phyloP scores from a whole-genome alignment of 1,284 basidiomycete species.

The Porogramme epimiltina region DNA sequence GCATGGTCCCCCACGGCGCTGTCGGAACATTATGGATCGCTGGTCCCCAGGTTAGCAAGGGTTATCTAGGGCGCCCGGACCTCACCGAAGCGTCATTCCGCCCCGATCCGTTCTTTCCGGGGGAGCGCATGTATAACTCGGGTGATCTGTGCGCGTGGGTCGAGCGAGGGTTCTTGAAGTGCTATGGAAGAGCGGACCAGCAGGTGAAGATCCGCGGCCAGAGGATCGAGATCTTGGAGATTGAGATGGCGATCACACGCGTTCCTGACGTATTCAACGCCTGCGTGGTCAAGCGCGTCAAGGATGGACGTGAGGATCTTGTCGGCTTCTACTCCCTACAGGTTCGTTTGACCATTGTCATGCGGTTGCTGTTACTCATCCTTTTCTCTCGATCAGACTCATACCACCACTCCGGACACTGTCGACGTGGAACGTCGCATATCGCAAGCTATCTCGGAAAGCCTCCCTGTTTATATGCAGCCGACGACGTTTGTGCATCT shows the following conservation, averaged over 20 bases:
- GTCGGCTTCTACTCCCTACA: not conserved
- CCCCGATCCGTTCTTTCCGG: constrained; percentile 28
- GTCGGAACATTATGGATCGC: constrained; percentile 35
- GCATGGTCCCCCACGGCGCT: constrained; percentile 31
- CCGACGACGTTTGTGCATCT: not conserved
- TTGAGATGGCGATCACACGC: constrained; percentile 28
- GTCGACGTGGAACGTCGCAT: not conserved
- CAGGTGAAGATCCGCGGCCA: constrained; percentile 36
- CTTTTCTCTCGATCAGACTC: too few species aligned
- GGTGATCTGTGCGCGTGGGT: constrained; percentile 16
- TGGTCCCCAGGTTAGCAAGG: constrained; percentile 33
- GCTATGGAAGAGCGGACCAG: constrained; percentile 32
- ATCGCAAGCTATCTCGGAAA: not conserved
- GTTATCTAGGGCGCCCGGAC: constrained; percentile 33
- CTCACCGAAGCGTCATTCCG: constrained; percentile 28
- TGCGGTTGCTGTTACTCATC: too few species aligned
- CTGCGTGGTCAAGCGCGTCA: not conserved
- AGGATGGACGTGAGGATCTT: not conserved
- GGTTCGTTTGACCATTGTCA: not conserved
- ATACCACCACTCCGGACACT: too few species aligned
- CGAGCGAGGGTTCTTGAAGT: constrained; percentile 31
- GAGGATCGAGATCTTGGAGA: constrained; percentile 32
- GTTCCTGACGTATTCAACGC: not conserved
- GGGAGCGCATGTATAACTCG: constrained; percentile 17
- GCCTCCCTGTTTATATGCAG: not conserved